phyloP scores from a whole-genome alignment of 2,329 filamentous ascomycete species.

The Colletotrichum sp. region DNA sequence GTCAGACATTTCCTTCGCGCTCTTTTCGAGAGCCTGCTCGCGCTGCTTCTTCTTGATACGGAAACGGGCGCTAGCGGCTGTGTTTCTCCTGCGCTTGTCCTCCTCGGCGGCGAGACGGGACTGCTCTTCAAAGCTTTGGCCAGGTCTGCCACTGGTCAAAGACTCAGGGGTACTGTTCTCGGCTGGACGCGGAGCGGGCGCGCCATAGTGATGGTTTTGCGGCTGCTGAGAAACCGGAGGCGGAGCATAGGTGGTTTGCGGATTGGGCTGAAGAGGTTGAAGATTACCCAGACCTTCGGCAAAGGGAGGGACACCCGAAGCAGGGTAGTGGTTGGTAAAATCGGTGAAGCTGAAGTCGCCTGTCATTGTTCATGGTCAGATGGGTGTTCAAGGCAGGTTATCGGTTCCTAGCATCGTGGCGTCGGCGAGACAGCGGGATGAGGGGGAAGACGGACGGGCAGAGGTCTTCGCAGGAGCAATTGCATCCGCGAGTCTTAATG shows the following conservation, averaged over 20 bases:
- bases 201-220: slow-evolving; percentile 27
- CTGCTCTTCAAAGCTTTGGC: slow-evolving; percentile 70
- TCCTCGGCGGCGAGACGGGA: slow-evolving; percentile 81
- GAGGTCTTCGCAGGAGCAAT: slow-evolving; percentile 8
- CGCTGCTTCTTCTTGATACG: slow-evolving; percentile 96
- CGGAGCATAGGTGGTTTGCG: slow-evolving; percentile 50
- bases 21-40: slow-evolving; percentile 83
- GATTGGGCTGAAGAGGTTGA: slow-evolving; percentile 58
- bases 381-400: slow-evolving; percentile 21
- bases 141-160: slow-evolving; percentile 38
- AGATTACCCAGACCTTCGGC: slow-evolving; percentile 46
- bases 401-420: slow-evolving; percentile 23
- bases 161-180: slow-evolving; percentile 55
- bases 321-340: slow-evolving; percentile 53
- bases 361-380: slow-evolving; percentile 47
- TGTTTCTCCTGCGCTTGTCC: slow-evolving; percentile 89
- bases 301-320: slow-evolving; percentile 32
- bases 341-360: slow-evolving; percentile 64
- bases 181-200: slow-evolving; percentile 30
- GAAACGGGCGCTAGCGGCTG: slow-evolving; percentile 86
- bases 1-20: slow-evolving; percentile 82
- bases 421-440: slow-evolving; percentile 10
- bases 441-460: slow-evolving; percentile 9
- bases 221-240: slow-evolving; percentile 39
- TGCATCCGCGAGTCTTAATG: slow-evolving; percentile 16